Evolutionary conservation across 2,329 filamentous ascomycete genomes (phyloP).

Genomic region (Aureobasidium pullulans): DNA sequence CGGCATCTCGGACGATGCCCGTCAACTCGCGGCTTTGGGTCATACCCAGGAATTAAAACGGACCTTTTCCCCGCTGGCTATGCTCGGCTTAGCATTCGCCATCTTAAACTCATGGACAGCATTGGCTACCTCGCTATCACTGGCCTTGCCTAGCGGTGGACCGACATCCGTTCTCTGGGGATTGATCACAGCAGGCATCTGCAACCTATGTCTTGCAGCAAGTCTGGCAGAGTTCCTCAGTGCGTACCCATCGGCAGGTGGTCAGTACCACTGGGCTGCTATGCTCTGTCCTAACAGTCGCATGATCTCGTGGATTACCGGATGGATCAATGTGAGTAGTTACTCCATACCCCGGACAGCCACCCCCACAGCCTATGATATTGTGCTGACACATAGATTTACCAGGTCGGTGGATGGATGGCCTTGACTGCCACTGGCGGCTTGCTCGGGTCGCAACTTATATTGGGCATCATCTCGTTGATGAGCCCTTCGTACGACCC

Average conservation of each 20-base stretch:
- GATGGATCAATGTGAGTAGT: constrained; percentile 53
- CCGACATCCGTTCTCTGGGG: constrained; percentile 68
- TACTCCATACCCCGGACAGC: background rate
- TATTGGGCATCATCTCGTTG: constrained; percentile 58
- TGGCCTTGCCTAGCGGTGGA: constrained; percentile 64
- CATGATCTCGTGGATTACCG: constrained; percentile 62
- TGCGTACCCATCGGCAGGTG: constrained; percentile 46
- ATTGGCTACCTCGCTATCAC: constrained; percentile 49
- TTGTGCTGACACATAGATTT: background rate
- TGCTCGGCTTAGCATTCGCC: constrained; percentile 56
- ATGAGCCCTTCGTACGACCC: constrained; percentile 51
- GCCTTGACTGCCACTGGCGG: constrained; percentile 61
- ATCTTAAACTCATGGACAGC: constrained; percentile 60
- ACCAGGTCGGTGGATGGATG: constrained; percentile 58
- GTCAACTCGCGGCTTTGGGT: constrained; percentile 46
- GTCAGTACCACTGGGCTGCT: constrained; percentile 62
- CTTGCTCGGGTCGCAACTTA: constrained; percentile 58
- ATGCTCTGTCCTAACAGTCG: constrained; percentile 53
- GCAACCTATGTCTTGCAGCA: constrained; percentile 62
- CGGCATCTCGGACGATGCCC: constrained; percentile 37
- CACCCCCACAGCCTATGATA: background rate
- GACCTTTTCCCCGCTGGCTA: constrained; percentile 51
- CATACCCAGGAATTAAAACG: constrained; percentile 52
- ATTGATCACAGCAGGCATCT: constrained; percentile 48
- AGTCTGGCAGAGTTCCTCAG: constrained; percentile 59